phyloP scores from a whole-genome alignment of 768 basidiomycete genomes.

The Xerocomellus intermedius region DNA sequence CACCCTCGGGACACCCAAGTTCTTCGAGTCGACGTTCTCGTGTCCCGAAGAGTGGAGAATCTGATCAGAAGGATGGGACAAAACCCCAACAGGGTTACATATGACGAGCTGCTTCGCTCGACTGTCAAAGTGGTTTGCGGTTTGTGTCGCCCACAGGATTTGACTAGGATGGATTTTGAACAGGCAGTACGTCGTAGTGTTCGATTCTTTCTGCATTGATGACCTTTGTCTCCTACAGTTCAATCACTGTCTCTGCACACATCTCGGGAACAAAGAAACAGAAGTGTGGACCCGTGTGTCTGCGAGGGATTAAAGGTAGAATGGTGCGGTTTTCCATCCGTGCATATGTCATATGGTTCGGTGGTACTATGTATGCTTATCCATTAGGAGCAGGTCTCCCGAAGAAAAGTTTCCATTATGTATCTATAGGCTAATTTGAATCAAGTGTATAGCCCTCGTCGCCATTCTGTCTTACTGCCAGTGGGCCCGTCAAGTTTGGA shows the following conservation, averaged over 20 bases:
- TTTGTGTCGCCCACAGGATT: background rate
- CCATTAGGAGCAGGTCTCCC: background rate
- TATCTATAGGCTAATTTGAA: conserved; percentile 12
- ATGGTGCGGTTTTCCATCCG: background rate
- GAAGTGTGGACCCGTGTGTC: conserved; percentile 6
- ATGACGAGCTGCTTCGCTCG: conserved; percentile 1
- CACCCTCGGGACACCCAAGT: background rate
- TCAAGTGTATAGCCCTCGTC: conserved; percentile 53
- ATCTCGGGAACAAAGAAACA: background rate
- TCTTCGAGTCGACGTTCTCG: conserved; percentile 7
- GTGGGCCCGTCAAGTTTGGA: conserved; percentile 85
- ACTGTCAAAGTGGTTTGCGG: conserved; percentile 5
- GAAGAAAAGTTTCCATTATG: background rate
- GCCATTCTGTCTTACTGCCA: conserved; percentile 74
- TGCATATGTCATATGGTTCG: background rate
- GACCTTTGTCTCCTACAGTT: background rate
- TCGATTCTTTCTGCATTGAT: background rate
- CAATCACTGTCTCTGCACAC: conserved; percentile 4
- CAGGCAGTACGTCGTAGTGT: conserved; percentile 1
- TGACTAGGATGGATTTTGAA: conserved; percentile 2
- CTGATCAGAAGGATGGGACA: conserved; percentile 8
- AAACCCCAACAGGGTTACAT: background rate
- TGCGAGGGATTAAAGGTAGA: background rate
- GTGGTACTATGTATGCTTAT: too few relatives aligned
- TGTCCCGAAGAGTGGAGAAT: conserved; percentile 7